These are phyloP conservation scores for Aspergillus proliferans DNA, from an alignment of 2,329 filamentous ascomycete genomes.

Conservation along the genomic window DNA sequence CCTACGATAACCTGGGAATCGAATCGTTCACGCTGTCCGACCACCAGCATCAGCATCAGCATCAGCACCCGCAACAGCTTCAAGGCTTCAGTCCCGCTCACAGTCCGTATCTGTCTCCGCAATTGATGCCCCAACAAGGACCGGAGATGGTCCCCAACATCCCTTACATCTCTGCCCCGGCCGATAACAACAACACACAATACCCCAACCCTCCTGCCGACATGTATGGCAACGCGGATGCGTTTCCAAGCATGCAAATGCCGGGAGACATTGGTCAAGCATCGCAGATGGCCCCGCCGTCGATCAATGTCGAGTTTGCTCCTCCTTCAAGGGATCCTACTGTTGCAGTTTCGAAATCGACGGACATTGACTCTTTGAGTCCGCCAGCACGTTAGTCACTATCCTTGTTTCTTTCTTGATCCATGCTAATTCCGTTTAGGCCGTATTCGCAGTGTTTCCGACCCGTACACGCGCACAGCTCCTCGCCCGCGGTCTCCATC, in stretches of 20 bases:
- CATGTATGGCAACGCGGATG: conserved; percentile 44
- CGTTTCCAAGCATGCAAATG: conserved; percentile 39
- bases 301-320: conserved; percentile 90
- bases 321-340: conserved; percentile 62
- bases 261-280: conserved; percentile 59
- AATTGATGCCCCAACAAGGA: conserved; percentile 64
- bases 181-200: conserved; percentile 31
- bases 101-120: conserved; percentile 66
- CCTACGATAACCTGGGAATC: conserved; percentile 74
- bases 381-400: conserved; percentile 56
- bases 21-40: conserved; percentile 76
- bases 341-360: conserved; percentile 61
- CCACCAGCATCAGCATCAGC: conserved; percentile 22
- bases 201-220: conserved; percentile 45
- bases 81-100: conserved; percentile 56
- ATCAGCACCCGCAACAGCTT: conserved; percentile 37
- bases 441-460: conserved; percentile 56
- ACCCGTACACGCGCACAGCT: conserved; percentile 49
- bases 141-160: conserved; percentile 50
- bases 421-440: conserved; percentile 31
- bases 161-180: conserved; percentile 41
- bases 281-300: conserved; percentile 78
- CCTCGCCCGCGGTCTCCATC: conserved; percentile 33
- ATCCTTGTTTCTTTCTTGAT: conserved; percentile 1
- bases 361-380: conserved; percentile 70